Evolutionary conservation across 1,284 basidiomycete species (phyloP).

Genomic region (Trichosporon coremiiforme): DNA sequence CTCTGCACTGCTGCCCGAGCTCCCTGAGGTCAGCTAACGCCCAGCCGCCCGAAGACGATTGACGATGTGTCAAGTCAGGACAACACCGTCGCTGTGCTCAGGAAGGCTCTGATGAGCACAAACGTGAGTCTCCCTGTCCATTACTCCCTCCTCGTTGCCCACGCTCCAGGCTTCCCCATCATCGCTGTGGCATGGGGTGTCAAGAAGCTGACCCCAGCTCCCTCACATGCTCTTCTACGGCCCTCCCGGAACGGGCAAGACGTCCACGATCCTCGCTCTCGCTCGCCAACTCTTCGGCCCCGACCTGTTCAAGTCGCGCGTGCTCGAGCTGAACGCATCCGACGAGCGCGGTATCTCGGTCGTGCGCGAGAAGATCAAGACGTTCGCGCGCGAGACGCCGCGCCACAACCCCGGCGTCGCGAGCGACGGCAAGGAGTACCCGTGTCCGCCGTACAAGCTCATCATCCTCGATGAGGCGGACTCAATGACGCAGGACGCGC

Average conservation of each 20-base stretch:
- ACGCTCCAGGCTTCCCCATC: no score
- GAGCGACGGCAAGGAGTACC: conserved; percentile 77
- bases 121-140: conserved; percentile 65
- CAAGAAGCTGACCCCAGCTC: conserved; percentile 65
- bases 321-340: conserved; percentile 98
- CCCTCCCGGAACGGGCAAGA: conserved; percentile 98
- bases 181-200: no score
- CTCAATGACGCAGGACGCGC: conserved; percentile 99
- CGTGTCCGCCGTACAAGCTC: conserved; percentile 98
- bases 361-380: conserved; percentile 98
- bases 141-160: background rate
- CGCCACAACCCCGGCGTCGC: conserved; percentile 72
- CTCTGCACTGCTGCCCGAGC: no score
- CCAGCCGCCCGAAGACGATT: conserved; percentile 92
- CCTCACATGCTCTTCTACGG: conserved; percentile 99
- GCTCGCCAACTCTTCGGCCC: conserved; percentile 94
- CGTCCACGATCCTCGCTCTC: conserved; percentile 91
- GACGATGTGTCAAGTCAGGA: conserved; percentile 97
- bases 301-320: conserved; percentile 88
- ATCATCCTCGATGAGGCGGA: conserved; percentile 99
- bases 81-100: conserved; percentile 88
- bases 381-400: conserved; percentile 93
- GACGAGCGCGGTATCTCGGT: conserved; percentile 97
- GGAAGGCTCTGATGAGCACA: conserved; percentile 85
- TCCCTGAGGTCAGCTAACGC: background rate